Conservation (phyloP, 352 stramenopile species). For the Globisporangium barbulae region DNA sequence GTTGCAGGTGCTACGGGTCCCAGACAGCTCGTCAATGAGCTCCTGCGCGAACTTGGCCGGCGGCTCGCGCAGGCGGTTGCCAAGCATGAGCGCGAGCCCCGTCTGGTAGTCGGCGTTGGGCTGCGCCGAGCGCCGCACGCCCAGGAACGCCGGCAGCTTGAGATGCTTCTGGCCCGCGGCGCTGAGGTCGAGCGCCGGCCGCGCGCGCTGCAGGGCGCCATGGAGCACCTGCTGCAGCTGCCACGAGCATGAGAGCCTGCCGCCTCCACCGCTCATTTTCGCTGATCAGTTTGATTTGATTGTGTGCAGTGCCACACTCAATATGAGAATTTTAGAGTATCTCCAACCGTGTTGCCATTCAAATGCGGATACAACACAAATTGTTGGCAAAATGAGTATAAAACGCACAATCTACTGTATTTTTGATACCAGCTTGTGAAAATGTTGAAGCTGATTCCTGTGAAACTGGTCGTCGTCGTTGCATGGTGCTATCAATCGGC, state of each 20-base stretch:
- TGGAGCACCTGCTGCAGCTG: slow-evolving; percentile 49
- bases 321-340: no score
- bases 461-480: no score
- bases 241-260: slow-evolving; percentile 43
- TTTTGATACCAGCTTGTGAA: no score
- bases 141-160: slow-evolving; percentile 38
- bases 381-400: no score
- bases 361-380: no score
- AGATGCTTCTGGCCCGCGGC: slow-evolving; percentile 11
- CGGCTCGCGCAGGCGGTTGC: slow-evolving; percentile 37
- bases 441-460: no score
- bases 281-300: no score
- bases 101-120: slow-evolving; percentile 74
- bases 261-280: slow-evolving; percentile 17
- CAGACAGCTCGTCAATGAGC: slow-evolving; percentile 24
- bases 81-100: slow-evolving; percentile 56
- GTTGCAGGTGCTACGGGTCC: not conserved
- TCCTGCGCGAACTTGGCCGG: slow-evolving; percentile 39
- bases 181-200: slow-evolving; percentile 31
- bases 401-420: no score
- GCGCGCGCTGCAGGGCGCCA: slow-evolving; percentile 29
- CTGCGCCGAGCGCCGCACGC: slow-evolving; percentile 66
- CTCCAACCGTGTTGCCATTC: no score
- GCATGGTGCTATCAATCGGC: no score
- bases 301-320: no score